Evolutionary conservation across 2,329 filamentous ascomycete genomes (phyloP).

Genomic region (Fonsecaea nubica): DNA sequence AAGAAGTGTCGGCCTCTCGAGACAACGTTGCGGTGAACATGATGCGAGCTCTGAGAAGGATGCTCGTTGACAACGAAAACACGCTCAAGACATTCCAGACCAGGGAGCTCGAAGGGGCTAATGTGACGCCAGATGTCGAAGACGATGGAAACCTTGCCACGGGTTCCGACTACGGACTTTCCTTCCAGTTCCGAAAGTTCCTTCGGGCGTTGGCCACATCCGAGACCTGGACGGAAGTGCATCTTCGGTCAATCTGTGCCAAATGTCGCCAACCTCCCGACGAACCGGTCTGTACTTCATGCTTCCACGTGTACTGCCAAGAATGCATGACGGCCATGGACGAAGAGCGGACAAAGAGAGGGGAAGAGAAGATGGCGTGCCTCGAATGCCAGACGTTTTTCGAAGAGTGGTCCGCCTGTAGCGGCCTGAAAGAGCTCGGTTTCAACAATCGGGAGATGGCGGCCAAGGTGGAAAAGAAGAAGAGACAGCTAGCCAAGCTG

Average conservation of each 20-base stretch:
- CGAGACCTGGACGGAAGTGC: slow-evolving; percentile 35
- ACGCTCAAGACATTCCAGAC: slow-evolving; percentile 26
- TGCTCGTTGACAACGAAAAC: slow-evolving; percentile 24
- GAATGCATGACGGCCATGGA: slow-evolving; percentile 52
- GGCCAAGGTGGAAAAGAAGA: slow-evolving; percentile 21
- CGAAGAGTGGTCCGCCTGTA: slow-evolving; percentile 29
- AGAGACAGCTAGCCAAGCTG: slow-evolving; percentile 2
- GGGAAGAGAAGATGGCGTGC: slow-evolving; percentile 31
- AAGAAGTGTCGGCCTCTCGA: slow-evolving; percentile 32
- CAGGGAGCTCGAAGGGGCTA: background rate
- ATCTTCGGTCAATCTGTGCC: slow-evolving; percentile 36
- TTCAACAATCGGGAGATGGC: slow-evolving; percentile 22
- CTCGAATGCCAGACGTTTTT: slow-evolving; percentile 34
- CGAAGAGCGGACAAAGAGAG: slow-evolving; percentile 28
- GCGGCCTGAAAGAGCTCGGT: slow-evolving; percentile 29
- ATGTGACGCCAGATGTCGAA: slow-evolving; percentile 8
- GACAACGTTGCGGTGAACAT: slow-evolving; percentile 43
- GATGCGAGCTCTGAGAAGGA: slow-evolving; percentile 41
- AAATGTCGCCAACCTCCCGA: slow-evolving; percentile 51
- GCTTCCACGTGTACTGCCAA: slow-evolving; percentile 63
- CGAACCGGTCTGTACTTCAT: slow-evolving; percentile 56
- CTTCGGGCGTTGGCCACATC: slow-evolving; percentile 26
- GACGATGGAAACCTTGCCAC: slow-evolving; percentile 1
- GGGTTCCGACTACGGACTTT: slow-evolving; percentile 17
- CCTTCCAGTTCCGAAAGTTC: slow-evolving; percentile 35